Conservation (phyloP, 768 basidiomycete species). For the Boletus subcaerulescens region DNA sequence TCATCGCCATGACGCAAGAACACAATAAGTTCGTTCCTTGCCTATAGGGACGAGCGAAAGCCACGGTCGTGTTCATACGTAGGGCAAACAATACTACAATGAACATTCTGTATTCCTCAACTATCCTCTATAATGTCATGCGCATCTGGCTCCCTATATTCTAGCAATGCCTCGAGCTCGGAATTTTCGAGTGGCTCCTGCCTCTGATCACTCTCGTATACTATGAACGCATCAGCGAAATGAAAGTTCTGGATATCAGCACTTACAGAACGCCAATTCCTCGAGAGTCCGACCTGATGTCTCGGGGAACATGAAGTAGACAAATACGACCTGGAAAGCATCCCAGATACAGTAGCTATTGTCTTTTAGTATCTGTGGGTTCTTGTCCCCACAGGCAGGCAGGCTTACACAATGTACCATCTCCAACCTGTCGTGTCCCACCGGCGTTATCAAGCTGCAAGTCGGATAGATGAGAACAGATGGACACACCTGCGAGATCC, state of each 20-base stretch:
- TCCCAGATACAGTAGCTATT: slow-evolving; percentile 16
- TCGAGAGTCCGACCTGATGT: slow-evolving; percentile 19
- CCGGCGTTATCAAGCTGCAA: background rate
- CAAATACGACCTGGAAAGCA: slow-evolving; percentile 12
- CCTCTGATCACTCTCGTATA: slow-evolving; percentile 3
- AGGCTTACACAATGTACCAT: slow-evolving; percentile 12
- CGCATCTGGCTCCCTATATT: slow-evolving; percentile 13
- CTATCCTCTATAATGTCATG: no score
- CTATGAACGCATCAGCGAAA: background rate
- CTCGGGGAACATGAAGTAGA: slow-evolving; percentile 21
- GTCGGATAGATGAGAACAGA: background rate
- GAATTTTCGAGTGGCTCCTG: background rate
- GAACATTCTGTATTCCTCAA: no score
- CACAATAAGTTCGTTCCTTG: no score
- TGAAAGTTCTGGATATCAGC: background rate
- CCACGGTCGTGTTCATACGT: no score
- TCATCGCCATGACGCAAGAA: no score
- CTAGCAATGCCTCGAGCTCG: background rate
- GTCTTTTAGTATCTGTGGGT: background rate
- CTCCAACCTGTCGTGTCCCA: slow-evolving; percentile 7
- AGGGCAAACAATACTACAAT: no score
- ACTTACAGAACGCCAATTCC: slow-evolving; percentile 19
- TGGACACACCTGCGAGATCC: slow-evolving; percentile 3
- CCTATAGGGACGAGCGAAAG: no score
- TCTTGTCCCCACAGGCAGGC: background rate